Percentiles rank a stretch among this genome's conserved stretches.
phyloP scores from a whole-genome alignment of 805 yeast species.

The Wickerhamomyces rabaulensis region DNA sequence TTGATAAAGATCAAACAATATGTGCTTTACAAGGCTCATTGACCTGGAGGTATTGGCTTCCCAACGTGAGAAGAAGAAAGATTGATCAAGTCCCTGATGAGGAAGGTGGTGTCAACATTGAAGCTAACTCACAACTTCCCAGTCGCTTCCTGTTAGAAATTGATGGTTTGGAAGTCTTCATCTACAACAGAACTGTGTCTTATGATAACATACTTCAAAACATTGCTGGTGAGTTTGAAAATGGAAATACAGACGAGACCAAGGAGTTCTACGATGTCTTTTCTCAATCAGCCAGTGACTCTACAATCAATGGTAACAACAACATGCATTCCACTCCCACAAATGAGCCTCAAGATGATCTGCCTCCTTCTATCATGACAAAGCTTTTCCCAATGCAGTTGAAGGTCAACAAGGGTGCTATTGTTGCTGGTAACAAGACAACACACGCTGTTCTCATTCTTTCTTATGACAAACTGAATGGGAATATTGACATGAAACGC shows the following conservation, averaged over 20 bases:
- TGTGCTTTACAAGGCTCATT: slow-evolving; percentile 66
- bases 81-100: slow-evolving; percentile 11
- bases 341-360: neutral
- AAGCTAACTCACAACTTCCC: slow-evolving; percentile 45
- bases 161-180: slow-evolving; percentile 78
- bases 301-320: slow-evolving; percentile 6
- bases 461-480: slow-evolving; percentile 51
- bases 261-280: slow-evolving; percentile 12
- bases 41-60: slow-evolving; percentile 91
- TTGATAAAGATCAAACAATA: slow-evolving; percentile 69
- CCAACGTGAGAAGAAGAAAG: slow-evolving; percentile 29
- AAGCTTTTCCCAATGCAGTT: slow-evolving; percentile 58
- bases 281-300: slow-evolving; percentile 10
- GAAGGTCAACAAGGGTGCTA: slow-evolving; percentile 57
- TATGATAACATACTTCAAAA: slow-evolving; percentile 58
- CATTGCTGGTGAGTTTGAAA: slow-evolving; percentile 20
- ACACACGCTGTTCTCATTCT: slow-evolving; percentile 70
- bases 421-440: slow-evolving; percentile 73
- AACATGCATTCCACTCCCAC: neutral
- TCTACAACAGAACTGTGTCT: slow-evolving; percentile 75
- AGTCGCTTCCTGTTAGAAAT: slow-evolving; percentile 51
- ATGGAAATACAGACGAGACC: slow-evolving; percentile 9
- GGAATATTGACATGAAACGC: slow-evolving; percentile 50
- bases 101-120: slow-evolving; percentile 16
- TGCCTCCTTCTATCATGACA: slow-evolving; percentile 17